These are phyloP conservation scores for Backusella westeae DNA, from an alignment of 192 early-diverging fungal genomes.

Conservation along the genomic window DNA sequence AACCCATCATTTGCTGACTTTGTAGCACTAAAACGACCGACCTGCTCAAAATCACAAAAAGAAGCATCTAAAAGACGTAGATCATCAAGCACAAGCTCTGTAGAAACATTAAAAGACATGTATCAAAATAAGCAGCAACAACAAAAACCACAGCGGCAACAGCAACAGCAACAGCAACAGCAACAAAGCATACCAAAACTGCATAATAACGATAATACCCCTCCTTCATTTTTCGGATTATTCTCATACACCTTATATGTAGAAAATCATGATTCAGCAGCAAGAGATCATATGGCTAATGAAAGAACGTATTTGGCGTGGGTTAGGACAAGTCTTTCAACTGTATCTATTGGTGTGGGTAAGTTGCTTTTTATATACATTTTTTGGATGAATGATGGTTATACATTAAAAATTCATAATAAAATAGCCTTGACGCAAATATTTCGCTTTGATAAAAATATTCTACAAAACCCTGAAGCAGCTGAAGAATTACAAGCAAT, in stretches of 20 bases:
- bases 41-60: neutral
- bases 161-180: neutral
- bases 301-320: constrained; percentile 79
- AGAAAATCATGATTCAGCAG: constrained; percentile 76
- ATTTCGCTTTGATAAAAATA: constrained; percentile 22
- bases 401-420: constrained; percentile 39
- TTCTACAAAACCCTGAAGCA: neutral
- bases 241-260: constrained; percentile 37
- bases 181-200: neutral
- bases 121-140: neutral
- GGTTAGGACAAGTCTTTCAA: constrained; percentile 70
- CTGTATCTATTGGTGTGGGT: constrained; percentile 72
- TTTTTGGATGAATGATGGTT: constrained; percentile 32
- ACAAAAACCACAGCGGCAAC: neutral
- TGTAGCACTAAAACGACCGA: neutral
- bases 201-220: neutral
- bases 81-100: neutral
- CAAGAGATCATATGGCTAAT: constrained; percentile 80
- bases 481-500: constrained; percentile 10
- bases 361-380: constrained; percentile 34
- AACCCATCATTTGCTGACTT: neutral
- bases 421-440: constrained; percentile 32
- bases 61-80: neutral
- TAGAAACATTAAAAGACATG: neutral
- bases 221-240: neutral